Evolutionary conservation across 345 rosid genomes (phyloP).

Genomic region (Arabidopsis arenosa): DNA sequence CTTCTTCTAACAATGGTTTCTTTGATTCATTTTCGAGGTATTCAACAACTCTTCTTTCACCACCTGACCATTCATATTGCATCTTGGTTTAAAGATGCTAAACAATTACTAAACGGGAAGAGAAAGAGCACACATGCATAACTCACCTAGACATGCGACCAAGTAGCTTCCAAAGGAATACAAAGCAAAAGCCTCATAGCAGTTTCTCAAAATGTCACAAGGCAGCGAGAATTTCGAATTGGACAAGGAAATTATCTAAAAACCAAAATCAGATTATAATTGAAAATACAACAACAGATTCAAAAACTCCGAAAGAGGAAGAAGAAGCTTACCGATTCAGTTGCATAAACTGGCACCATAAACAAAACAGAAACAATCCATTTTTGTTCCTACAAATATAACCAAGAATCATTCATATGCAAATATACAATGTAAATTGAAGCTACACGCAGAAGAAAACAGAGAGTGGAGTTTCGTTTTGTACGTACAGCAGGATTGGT

Average conservation of each 20-base stretch:
- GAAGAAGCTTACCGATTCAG: conserved; percentile 68
- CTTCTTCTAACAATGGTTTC: conserved; percentile 58
- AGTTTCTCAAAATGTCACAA: conserved; percentile 83
- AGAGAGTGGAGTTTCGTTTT: neutral
- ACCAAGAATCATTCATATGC: neutral
- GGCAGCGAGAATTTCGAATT: conserved; percentile 64
- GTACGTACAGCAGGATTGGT: conserved; percentile 69
- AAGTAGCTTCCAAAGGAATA: conserved; percentile 89
- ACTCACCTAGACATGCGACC: conserved; percentile 86
- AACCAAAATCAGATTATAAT: neutral
- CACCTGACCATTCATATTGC: conserved; percentile 51
- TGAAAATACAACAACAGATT: conserved; percentile 3
- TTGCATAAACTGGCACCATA: conserved; percentile 91
- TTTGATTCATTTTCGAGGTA: conserved; percentile 64
- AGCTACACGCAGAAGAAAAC: neutral
- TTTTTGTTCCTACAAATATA: conserved; percentile 73
- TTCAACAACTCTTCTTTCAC: conserved; percentile 66
- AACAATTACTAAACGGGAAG: neutral
- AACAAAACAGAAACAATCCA: conserved; percentile 78
- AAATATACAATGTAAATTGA: neutral
- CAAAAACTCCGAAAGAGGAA: neutral
- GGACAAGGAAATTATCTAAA: conserved; percentile 71
- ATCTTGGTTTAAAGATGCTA: neutral
- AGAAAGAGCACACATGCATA: neutral
- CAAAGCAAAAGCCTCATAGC: conserved; percentile 89